Percentiles rank a stretch among this genome's conserved stretches.
Evolutionary conservation across 805 yeast genomes (phyloP).

Genomic region (Kazachstania viticola): DNA sequence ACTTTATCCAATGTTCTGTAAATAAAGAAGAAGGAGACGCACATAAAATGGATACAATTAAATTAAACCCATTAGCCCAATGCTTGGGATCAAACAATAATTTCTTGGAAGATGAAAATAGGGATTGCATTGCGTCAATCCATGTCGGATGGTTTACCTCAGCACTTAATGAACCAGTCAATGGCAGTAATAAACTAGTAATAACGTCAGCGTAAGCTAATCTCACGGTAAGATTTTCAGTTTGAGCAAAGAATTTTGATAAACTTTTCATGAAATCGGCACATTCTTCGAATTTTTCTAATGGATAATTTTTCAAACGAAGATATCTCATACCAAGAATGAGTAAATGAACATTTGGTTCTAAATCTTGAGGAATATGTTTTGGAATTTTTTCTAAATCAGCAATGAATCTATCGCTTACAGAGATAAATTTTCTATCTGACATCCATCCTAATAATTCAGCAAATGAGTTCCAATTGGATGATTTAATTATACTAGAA

Average conservation of each 20-base stretch:
- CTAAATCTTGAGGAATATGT: constrained; percentile 36
- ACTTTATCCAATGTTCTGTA: constrained; percentile 53
- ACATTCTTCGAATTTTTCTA: constrained; percentile 83
- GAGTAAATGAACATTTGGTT: constrained; percentile 56
- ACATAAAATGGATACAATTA: constrained; percentile 63
- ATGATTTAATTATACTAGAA: constrained; percentile 64
- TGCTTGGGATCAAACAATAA: constrained; percentile 35
- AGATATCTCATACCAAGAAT: constrained; percentile 89
- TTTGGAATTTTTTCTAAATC: constrained; percentile 77
- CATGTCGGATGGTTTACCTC: constrained; percentile 94
- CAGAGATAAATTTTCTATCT: constrained; percentile 67
- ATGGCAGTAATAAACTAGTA: constrained; percentile 59
- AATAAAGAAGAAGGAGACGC: constrained; percentile 75
- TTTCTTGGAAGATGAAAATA: constrained; percentile 40
- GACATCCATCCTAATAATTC: constrained; percentile 87
- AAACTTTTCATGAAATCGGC: constrained; percentile 82
- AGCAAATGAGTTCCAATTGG: constrained; percentile 91
- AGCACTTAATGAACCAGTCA: constrained; percentile 80
- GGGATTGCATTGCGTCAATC: constrained; percentile 65
- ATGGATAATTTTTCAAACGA: constrained; percentile 68
- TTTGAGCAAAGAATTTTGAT: constrained; percentile 64
- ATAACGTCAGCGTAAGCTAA: constrained; percentile 81
- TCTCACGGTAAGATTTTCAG: constrained; percentile 54
- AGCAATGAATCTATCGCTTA: constrained; percentile 86
- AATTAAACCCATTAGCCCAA: constrained; percentile 58